Evolutionary conservation across 768 basidiomycete genomes (phyloP), one percentile per base, ranked within the genome.

Genomic region (Lentinula aciculospora): DNA sequence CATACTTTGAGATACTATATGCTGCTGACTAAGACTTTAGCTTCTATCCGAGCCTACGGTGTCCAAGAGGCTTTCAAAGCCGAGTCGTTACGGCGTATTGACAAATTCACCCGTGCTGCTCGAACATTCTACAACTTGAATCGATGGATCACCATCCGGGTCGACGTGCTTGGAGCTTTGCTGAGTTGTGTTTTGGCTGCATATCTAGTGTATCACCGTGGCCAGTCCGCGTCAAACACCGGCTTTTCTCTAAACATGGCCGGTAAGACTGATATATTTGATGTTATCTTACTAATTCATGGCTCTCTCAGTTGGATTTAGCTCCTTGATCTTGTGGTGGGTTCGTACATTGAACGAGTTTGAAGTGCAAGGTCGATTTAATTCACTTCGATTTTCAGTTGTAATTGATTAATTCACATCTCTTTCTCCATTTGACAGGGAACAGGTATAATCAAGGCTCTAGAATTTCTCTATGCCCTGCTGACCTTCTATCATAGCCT

Each of bases 101-200:
- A 81, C 63, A 69, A 67, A 44, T 79, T 70, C 49, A 65, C 65
- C 6, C 64, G 68, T 8, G 62, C 68, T 10, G 62, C 68, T 0
- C 58, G 71, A 17, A 63, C 67, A 0, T 72, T 72, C 69, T 76
- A 78, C 55, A 72, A 72, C 61, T 51, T 70, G 17, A 72, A 71
- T 47, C 59, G 68, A 57, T 68, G 53, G 60, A 59, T 61, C 19
- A 50, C 58, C 15, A 32, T 60, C 21, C 72, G 80, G 8, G 71
- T 81, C 29, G 77, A 81, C 61, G 65, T 71, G 32, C 66, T 81
- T 7, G 79, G 76, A 7, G 72, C 69, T 7, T 23, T 77, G 15
- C 81, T 82, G 60, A 68, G 76, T 0, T 62, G 74, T 0, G 59
- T 61, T n/a, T 67, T 82, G 4, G 78, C 78, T 8, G 67, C 72